Base-by-base conservation (phyloP, 306 rosid genomes). In the Trichosanthes cucumerina region DNA sequence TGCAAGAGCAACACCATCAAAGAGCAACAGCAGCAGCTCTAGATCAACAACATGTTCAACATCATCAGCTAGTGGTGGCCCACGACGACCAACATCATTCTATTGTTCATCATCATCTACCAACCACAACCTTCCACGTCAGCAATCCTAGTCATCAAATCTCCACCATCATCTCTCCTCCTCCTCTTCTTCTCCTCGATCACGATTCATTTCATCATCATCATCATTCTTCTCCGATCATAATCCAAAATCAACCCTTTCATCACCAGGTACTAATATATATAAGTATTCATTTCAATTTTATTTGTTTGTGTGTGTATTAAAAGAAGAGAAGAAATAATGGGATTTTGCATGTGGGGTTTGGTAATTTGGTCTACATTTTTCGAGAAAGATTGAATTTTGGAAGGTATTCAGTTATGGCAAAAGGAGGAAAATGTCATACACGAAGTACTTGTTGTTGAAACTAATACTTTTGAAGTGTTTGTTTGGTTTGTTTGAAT, bases 171-270 rank as follows among this genome's bases (percentile, higher is more conserved):
- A 88, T 92, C 82, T 77, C 97, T 80, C 94, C 90, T 4, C 86
- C 91, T 9, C 86, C 95, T 78, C 91, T 94, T 23, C 96, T 89
- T 68, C 93, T 87, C 89, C 62, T 91, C n/a, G 96, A 91, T 72
- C 93, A 89, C 76, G 87, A 87, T 66, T 75, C 98, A 23, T 93
- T 82, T 84, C 88, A 90, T 72, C 47, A 87, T 16, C 87, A 83
- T 84, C 88, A 90, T 68, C 23, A n/a, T 88, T 3, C 59, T 73
- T 86, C 96, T 34, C 78, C 80, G 73, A 81, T 92, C 16, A 92
- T 92, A 88, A 93, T 95, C 68, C 98, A 91, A 80, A 92, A 88
- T 75, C 86, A 91, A 14, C 77, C 81, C 80, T 92, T 92, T 80
- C 93, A 65, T 38, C 73, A 56, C 5, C 62, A 88, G 98, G 98